phyloP scores from a whole-genome alignment of 257 asterid species.

The Gynochthodes officinalis region DNA sequence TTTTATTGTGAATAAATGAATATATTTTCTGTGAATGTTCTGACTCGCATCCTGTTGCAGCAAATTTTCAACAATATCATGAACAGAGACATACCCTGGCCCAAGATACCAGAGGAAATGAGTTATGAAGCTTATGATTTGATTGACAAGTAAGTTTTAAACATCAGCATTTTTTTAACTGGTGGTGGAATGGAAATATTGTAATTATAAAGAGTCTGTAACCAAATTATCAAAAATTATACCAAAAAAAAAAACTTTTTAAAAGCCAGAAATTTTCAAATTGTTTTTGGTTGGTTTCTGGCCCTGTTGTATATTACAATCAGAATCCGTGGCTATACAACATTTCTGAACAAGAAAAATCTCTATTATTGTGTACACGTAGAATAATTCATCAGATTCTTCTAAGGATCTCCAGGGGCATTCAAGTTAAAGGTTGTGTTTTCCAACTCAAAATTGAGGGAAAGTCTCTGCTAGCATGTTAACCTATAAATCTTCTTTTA shows the following conservation, averaged over 20 bases:
- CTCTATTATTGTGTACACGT: neutral
- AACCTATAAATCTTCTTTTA: conserved; percentile 18
- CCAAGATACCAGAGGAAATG: conserved; percentile 89
- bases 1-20: neutral
- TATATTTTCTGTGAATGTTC: neutral
- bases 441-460: neutral
- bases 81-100: conserved; percentile 94
- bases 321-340: neutral
- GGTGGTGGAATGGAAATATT: neutral
- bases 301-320: neutral
- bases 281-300: neutral
- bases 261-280: neutral
- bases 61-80: conserved; percentile 84
- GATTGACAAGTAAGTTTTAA: conserved; percentile 70
- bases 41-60: conserved; percentile 46
- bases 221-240: neutral
- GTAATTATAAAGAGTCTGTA: neutral
- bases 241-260: neutral
- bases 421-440: neutral
- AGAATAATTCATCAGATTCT: neutral
- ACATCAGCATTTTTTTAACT: neutral
- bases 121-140: conserved; percentile 78
- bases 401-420: neutral
- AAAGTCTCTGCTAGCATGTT: conserved; percentile 11
- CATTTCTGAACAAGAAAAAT: neutral